These are phyloP conservation scores for Arabis hirsuta DNA, from an alignment of 345 rosid genomes.

Conservation along the genomic window DNA sequence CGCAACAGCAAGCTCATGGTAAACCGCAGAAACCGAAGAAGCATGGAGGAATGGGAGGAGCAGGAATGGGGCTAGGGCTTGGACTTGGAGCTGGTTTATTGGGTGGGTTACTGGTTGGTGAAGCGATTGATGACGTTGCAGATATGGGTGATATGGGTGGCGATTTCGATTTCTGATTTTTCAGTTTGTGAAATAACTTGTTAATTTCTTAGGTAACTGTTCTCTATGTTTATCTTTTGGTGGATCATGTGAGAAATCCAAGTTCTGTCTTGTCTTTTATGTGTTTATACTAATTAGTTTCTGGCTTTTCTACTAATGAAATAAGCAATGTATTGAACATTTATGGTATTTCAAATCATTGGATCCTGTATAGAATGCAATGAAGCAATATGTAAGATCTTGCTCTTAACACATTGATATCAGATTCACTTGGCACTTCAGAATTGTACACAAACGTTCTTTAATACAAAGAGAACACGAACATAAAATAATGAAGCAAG, in stretches of 20 bases:
- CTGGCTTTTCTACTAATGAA: slow-evolving; percentile 15
- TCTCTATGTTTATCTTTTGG: slow-evolving; percentile 10
- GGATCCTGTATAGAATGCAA: slow-evolving; percentile 2
- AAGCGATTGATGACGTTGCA: slow-evolving; percentile 35
- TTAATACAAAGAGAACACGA: background rate
- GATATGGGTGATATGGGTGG: slow-evolving; percentile 47
- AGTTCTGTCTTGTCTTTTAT: slow-evolving; percentile 15
- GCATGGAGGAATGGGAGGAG: slow-evolving; percentile 33
- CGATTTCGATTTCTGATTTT: slow-evolving; percentile 41
- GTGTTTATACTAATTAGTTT: slow-evolving; percentile 22
- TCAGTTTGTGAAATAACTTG: background rate
- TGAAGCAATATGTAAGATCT: background rate
- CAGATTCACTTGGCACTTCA: background rate
- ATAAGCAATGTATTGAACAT: slow-evolving; percentile 11
- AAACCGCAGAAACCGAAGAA: slow-evolving; percentile 47
- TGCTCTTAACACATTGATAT: slow-evolving; percentile 14
- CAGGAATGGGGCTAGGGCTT: slow-evolving; percentile 44
- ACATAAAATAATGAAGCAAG: background rate
- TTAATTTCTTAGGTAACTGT: slow-evolving; percentile 10
- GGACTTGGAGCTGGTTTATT: slow-evolving; percentile 50
- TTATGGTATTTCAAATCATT: background rate
- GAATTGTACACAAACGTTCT: background rate
- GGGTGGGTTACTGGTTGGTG: slow-evolving; percentile 48
- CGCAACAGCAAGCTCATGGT: slow-evolving; percentile 38
- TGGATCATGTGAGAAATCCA: slow-evolving; percentile 24